Conservation (phyloP, 345 rosid species). For the Angophora floribunda region DNA sequence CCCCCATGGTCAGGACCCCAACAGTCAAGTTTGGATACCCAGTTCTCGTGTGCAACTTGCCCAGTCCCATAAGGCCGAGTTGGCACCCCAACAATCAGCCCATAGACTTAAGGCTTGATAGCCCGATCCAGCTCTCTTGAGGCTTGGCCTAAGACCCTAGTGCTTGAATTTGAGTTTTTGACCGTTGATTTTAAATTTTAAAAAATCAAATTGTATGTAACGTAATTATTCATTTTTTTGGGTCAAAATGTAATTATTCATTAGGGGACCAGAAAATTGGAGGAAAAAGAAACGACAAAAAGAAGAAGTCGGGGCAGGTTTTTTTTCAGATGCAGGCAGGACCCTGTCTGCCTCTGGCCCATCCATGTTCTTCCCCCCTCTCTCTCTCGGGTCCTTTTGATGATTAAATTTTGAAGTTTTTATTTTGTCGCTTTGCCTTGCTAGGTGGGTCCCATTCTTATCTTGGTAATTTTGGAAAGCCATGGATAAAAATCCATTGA, state of each 20-base stretch:
- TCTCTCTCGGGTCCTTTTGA: neutral
- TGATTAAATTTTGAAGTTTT: neutral
- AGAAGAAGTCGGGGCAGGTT: no score
- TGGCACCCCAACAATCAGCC: neutral
- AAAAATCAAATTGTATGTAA: no score
- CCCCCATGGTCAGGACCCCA: neutral
- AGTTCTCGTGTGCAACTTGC: neutral
- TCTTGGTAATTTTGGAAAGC: neutral
- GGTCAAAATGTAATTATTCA: no score
- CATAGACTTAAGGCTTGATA: no score
- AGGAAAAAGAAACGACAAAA: no score
- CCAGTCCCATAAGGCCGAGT: neutral
- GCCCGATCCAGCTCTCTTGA: no score
- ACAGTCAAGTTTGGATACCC: neutral
- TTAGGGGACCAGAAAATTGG: no score
- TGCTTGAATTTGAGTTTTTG: no score
- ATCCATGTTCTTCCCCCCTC: neutral
- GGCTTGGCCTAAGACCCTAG: no score
- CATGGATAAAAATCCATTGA: neutral
- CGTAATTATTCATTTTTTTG: no score
- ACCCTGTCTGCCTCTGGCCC: neutral
- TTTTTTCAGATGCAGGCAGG: neutral
- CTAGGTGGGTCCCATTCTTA: neutral
- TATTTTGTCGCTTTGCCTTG: neutral
- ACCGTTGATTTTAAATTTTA: no score